phyloP scores from a whole-genome alignment of 1,284 basidiomycete genomes.

The Chondrostereum purpureum region DNA sequence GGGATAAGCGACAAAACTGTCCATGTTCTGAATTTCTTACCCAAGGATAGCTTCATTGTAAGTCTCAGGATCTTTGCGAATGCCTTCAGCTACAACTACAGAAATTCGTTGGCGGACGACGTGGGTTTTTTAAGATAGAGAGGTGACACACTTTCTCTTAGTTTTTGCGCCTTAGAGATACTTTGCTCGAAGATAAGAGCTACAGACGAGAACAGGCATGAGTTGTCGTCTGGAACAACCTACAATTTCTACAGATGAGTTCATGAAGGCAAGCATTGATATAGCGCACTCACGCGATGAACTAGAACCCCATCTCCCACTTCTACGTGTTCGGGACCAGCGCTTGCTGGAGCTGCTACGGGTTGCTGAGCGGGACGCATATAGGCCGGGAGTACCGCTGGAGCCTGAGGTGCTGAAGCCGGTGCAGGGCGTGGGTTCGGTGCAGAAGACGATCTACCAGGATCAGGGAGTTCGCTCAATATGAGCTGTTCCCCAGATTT shows the following conservation, averaged over 20 bases:
- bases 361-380: too few species aligned
- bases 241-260: too few species aligned
- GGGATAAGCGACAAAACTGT: constrained; percentile 3
- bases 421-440: constrained; percentile 12
- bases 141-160: constrained; percentile 54
- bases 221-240: constrained; percentile 90
- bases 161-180: constrained; percentile 54
- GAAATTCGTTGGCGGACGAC: constrained; percentile 2
- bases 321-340: constrained; percentile 54
- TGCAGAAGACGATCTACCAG: too few species aligned
- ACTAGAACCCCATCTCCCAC: constrained; percentile 60
- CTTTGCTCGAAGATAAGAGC: constrained; percentile 82
- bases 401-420: too few species aligned
- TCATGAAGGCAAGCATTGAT: too few species aligned
- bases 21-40: constrained; percentile 33
- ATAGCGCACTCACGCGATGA: constrained; percentile 64
- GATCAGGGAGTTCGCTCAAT: constrained; percentile 49
- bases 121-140: neutral
- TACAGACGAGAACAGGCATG: constrained; percentile 84
- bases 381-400: too few species aligned
- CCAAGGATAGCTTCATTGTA: constrained; percentile 84
- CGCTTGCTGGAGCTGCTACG: constrained; percentile 12
- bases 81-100: constrained; percentile 77
- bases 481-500: constrained; percentile 78
- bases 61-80: constrained; percentile 59